phyloP scores from a whole-genome alignment of 257 asterid species.

The Schizonepeta tenuifolia region DNA sequence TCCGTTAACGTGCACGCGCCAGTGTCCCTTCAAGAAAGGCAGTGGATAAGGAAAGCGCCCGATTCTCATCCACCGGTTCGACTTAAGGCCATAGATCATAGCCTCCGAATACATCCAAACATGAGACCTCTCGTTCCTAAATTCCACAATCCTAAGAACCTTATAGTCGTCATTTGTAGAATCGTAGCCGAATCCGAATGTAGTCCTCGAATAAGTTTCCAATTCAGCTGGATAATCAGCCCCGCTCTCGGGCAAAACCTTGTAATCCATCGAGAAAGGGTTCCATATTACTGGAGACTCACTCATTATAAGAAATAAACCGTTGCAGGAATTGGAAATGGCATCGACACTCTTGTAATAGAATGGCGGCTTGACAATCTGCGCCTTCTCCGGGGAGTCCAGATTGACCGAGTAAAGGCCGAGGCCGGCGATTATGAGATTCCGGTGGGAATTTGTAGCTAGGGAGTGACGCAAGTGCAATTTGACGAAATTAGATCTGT shows the following conservation, averaged over 20 bases:
- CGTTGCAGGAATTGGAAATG: conserved; percentile 44
- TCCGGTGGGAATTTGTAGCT: conserved; percentile 33
- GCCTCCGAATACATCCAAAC: conserved; percentile 41
- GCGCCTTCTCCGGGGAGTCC: conserved; percentile 32
- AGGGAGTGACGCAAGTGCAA: conserved; percentile 45
- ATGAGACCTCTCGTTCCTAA: conserved; percentile 34
- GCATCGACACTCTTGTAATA: conserved; percentile 39
- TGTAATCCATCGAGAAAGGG: conserved; percentile 50
- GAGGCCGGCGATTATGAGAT: conserved; percentile 48
- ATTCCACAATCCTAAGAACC: conserved; percentile 51
- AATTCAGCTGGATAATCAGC: conserved; percentile 18
- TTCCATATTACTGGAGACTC: conserved; percentile 53
- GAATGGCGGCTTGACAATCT: conserved; percentile 41
- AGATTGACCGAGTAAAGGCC: conserved; percentile 39
- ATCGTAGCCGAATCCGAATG: conserved; percentile 59
- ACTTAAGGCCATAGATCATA: conserved; percentile 51
- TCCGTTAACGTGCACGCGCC: conserved; percentile 58
- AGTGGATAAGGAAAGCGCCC: conserved; percentile 48
- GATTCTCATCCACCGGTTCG: conserved; percentile 56
- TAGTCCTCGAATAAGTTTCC: conserved; percentile 23
- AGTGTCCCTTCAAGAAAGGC: conserved; percentile 45
- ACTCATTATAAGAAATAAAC: conserved; percentile 46
- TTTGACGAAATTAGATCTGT: conserved; percentile 48
- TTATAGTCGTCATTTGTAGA: conserved; percentile 53
- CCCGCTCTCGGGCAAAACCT: conserved; percentile 38